Base-by-base conservation (phyloP, 2,329 filamentous ascomycete species). In the Myotisia sp. region DNA sequence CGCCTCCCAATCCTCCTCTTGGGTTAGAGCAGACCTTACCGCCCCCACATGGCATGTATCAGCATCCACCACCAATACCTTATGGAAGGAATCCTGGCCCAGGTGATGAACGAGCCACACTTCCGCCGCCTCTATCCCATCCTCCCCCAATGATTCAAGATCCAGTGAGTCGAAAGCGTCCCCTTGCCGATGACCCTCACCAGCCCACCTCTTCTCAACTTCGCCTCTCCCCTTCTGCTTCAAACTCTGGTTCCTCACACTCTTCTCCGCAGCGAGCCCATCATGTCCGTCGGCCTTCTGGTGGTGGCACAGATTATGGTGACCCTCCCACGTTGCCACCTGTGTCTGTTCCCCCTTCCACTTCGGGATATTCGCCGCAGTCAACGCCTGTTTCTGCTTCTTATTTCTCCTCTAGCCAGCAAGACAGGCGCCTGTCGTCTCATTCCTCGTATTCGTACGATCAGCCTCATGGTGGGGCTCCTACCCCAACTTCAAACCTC, bases 301-400 rank as follows among this genome's bases (percentile, higher is more conserved):
- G 55, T 30, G 54, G 54, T 28, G 58, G 56, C 24, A 64, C 56
- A 38, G 58, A 63, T 32, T 64, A 65, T 40, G 58, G 59, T n/a
- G 61, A 64, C 42, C 58, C 60, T 6, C 59, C 57, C 29, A 61
- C 60, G 34, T 50, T 64, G 20, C 60, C 62, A 20, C 62, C 63
- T 3, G 62, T 64, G 19, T 64, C 62, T 9, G 59, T 61, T 33
- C 54, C 59, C 14, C 54, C 54, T 8, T 58, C 60, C 28, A 52
- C 56, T 12, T 50, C 60, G 33, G 56, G 53, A 39, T 65, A 62
- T 45, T 56, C 58, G 33, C 50, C 55, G 21, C 59, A 59, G 18
- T 28, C 38, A 39, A 49, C 47, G 30, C 32, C 40, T 19, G 47
- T 49, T 13, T 48, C 55, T 10, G 51, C 47, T 39, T 49, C 53